Evolutionary conservation across 805 yeast species (phyloP).

Genomic region (Wickerhamomyces mucosus): DNA sequence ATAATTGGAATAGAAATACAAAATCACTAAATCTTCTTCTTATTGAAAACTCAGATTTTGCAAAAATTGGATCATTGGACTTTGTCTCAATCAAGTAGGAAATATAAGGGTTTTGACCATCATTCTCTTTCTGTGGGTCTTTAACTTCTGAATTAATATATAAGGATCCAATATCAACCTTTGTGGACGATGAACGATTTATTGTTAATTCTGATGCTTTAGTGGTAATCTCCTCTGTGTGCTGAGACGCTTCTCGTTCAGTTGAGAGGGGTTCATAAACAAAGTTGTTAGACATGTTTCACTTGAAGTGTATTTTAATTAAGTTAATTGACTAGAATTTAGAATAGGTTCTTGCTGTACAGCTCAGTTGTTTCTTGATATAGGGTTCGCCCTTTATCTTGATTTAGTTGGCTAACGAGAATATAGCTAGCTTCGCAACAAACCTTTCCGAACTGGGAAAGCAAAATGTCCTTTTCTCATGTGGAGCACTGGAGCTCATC

Average conservation of each 20-base stretch:
- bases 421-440: too few species aligned
- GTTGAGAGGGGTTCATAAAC: not conserved
- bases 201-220: not conserved
- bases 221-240: not conserved
- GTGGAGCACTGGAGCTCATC: too few species aligned
- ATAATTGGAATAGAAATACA: constrained; percentile 62
- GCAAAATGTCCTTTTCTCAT: too few species aligned
- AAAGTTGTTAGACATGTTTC: not conserved
- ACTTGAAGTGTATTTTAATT: too few species aligned
- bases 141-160: constrained; percentile 35
- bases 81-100: constrained; percentile 59
- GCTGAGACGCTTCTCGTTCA: not conserved
- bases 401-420: too few species aligned
- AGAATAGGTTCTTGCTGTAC: too few species aligned
- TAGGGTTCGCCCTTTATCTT: too few species aligned
- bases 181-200: not conserved
- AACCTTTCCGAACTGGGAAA: too few species aligned
- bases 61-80: constrained; percentile 53
- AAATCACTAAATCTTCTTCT: constrained; percentile 87
- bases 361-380: too few species aligned
- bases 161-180: constrained; percentile 3
- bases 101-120: constrained; percentile 68
- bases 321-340: not conserved
- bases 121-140: constrained; percentile 61
- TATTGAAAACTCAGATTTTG: constrained; percentile 34